Evolutionary conservation across 176 grass and related monocot genomes (phyloP).

Genomic region (Dendrocalamus sinicus): DNA sequence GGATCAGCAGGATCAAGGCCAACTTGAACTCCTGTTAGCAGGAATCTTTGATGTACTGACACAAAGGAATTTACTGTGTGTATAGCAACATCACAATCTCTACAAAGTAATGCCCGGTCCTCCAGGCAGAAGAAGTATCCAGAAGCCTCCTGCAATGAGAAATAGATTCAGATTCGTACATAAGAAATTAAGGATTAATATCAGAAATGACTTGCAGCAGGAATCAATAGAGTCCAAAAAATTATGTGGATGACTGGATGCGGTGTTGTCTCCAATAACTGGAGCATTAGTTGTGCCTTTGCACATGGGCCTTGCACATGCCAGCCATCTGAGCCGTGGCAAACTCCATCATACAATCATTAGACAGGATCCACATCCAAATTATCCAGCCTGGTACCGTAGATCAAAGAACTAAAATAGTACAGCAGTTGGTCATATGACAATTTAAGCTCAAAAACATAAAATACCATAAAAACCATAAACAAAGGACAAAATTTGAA

Average conservation of each 20-base stretch:
- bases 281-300: not conserved
- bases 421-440: slow-evolving; percentile 16
- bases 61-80: slow-evolving; percentile 79
- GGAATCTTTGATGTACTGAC: slow-evolving; percentile 78
- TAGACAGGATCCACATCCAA: not conserved
- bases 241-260: not conserved
- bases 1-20: slow-evolving; percentile 69
- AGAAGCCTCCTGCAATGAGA: slow-evolving; percentile 67
- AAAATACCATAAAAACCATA: not conserved
- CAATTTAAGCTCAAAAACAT: not conserved
- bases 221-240: slow-evolving; percentile 12
- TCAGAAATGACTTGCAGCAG: slow-evolving; percentile 23
- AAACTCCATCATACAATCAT: slow-evolving; percentile 6
- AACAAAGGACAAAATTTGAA: not conserved
- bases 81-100: slow-evolving; percentile 81
- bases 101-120: slow-evolving; percentile 86
- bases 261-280: slow-evolving; percentile 6
- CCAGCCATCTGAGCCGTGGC: not conserved
- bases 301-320: slow-evolving; percentile 3
- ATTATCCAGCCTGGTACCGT: not conserved
- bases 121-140: slow-evolving; percentile 99
- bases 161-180: not conserved
- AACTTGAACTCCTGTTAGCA: slow-evolving; percentile 88
- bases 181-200: slow-evolving; percentile 9
- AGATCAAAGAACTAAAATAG: slow-evolving; percentile 33